phyloP scores from a whole-genome alignment of 305 asterid genomes.

The Fraxinus sp. region DNA sequence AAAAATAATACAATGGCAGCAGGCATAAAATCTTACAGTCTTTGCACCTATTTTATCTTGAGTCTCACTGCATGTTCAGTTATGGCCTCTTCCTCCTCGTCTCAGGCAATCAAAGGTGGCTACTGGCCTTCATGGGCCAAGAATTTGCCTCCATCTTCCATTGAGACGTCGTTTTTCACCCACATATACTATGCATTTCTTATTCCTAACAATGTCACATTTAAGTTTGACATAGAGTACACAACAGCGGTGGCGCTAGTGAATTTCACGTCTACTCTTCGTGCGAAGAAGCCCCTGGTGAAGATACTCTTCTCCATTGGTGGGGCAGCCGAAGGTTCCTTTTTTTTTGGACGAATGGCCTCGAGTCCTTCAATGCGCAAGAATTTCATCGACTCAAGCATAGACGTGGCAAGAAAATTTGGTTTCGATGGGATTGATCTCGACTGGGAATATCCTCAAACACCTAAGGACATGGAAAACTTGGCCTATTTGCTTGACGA shows the following conservation, averaged over 20 bases:
- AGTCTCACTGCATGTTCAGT: constrained; percentile 20
- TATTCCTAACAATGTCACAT: constrained; percentile 46
- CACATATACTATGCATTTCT: constrained; percentile 78
- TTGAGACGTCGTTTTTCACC: constrained; percentile 54
- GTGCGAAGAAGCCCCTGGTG: constrained; percentile 37
- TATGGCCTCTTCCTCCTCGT: constrained; percentile 18
- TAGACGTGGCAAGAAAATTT: constrained; percentile 52
- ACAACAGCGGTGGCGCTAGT: constrained; percentile 31
- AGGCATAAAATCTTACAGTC: neutral
- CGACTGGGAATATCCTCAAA: constrained; percentile 77
- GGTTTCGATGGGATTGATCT: constrained; percentile 50
- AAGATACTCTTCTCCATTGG: constrained; percentile 65
- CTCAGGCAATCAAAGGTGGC: constrained; percentile 49
- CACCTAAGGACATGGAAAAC: constrained; percentile 52
- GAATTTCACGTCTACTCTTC: constrained; percentile 60
- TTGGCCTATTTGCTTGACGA: constrained; percentile 42
- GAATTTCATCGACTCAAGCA: constrained; percentile 35
- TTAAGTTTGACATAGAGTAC: constrained; percentile 40
- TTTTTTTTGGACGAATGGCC: constrained; percentile 49
- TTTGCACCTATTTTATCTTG: constrained; percentile 19
- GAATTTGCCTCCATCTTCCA: constrained; percentile 46
- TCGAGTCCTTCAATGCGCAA: constrained; percentile 28
- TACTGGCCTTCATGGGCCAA: constrained; percentile 64
- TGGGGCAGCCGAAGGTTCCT: constrained; percentile 36
- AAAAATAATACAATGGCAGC: constrained; percentile 30